Evolutionary conservation across 306 rosid genomes (phyloP).

Genomic region (Prunus salicina): DNA sequence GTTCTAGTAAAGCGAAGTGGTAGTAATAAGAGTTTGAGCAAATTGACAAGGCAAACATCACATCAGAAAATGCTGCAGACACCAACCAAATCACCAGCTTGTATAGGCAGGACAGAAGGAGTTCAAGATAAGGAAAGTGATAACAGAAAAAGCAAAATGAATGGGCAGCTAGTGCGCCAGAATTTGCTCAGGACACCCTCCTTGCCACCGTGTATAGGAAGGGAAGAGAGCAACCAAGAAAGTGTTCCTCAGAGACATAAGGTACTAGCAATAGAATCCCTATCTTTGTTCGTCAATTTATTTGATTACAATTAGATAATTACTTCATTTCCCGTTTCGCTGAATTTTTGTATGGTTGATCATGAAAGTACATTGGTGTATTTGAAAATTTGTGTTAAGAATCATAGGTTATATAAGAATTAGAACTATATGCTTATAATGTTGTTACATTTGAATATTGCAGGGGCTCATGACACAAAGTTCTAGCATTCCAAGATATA

Average conservation of each 20-base stretch:
- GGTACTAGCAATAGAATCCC: conserved; percentile 3
- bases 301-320: too few relatives aligned
- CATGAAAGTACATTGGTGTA: too few relatives aligned
- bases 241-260: neutral
- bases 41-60: conserved; percentile 29
- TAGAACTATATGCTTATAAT: neutral
- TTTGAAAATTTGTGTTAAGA: too few relatives aligned
- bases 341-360: too few relatives aligned
- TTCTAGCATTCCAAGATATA: conserved; percentile 47
- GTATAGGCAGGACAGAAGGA: conserved; percentile 42
- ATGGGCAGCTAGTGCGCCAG: neutral
- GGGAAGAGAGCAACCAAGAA: conserved; percentile 13
- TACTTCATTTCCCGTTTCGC: too few relatives aligned
- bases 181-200: conserved; percentile 44
- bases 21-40: conserved; percentile 1
- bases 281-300: too few relatives aligned
- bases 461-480: conserved; percentile 38
- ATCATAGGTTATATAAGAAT: too few relatives aligned
- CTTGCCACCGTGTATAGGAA: conserved; percentile 28
- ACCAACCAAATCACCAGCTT: conserved; percentile 45
- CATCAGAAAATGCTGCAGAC: conserved; percentile 30
- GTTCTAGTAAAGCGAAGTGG: conserved; percentile 19
- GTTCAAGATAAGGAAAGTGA: conserved; percentile 25
- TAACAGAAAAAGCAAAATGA: conserved; percentile 4
- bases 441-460: neutral